Evolutionary conservation across 2,329 filamentous ascomycete species (phyloP).

Genomic region (Penicillium sp.): DNA sequence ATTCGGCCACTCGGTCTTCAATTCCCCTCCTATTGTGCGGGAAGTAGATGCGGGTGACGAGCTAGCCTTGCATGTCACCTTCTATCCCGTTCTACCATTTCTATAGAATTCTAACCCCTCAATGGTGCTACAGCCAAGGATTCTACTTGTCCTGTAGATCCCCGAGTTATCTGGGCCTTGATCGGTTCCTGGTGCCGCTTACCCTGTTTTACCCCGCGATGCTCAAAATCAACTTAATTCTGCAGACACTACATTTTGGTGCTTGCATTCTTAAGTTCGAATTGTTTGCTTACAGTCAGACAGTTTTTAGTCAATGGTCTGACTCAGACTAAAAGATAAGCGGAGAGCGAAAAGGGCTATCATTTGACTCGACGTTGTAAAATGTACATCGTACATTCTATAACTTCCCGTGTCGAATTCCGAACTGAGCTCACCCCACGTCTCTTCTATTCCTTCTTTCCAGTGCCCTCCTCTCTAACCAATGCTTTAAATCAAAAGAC

Average conservation of each 20-base stretch:
- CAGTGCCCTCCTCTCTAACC: neutral
- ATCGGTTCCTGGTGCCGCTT: neutral
- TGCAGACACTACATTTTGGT: neutral
- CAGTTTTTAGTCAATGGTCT: neutral
- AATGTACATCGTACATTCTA: neutral
- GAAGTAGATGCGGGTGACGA: neutral
- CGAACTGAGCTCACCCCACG: neutral
- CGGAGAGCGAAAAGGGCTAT: neutral
- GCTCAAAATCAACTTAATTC: neutral
- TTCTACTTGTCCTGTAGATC: neutral
- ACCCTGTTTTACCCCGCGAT: neutral
- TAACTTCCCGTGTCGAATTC: neutral
- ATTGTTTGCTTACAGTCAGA: neutral
- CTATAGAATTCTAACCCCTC: neutral
- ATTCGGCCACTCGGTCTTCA: neutral
- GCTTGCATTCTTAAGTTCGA: no score
- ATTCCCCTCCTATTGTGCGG: neutral
- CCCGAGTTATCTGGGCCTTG: neutral
- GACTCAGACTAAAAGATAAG: neutral
- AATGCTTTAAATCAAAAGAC: neutral
- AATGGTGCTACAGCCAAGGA: neutral
- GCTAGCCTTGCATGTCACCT: constrained; percentile 1
- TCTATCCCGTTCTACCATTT: neutral
- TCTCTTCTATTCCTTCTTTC: neutral
- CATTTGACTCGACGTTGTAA: neutral